phyloP scores from a whole-genome alignment of 2,329 filamentous ascomycete species.

The Emericellopsis cladophorae region DNA sequence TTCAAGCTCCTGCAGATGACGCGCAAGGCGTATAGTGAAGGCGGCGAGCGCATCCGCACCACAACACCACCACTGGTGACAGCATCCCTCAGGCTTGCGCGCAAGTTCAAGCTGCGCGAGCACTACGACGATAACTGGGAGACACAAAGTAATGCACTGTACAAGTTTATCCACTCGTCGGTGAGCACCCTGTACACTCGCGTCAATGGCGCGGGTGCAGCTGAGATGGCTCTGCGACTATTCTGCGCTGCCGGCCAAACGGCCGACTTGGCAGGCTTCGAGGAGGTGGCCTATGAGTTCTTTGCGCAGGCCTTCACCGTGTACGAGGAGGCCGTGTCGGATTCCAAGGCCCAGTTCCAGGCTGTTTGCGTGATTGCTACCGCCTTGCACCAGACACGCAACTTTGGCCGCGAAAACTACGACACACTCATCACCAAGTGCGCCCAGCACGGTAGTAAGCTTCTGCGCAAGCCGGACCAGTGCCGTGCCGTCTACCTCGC shows the following conservation, averaged over 20 bases:
- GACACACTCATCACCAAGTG: conserved; percentile 98
- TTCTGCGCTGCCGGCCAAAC: conserved; percentile 90
- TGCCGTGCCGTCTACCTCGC: conserved; percentile 93
- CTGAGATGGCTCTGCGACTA: conserved; percentile 77
- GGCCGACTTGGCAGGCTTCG: conserved; percentile 80
- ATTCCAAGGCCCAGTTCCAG: conserved; percentile 95
- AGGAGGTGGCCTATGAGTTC: conserved; percentile 96
- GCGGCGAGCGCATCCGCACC: conserved; percentile 90
- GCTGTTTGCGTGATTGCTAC: conserved; percentile 90
- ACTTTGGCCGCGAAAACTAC: conserved; percentile 95
- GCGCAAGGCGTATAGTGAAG: conserved; percentile 76
- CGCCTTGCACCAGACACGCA: conserved; percentile 74
- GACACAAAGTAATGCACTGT: conserved; percentile 60
- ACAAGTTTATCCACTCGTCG: conserved; percentile 89
- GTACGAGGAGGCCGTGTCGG: conserved; percentile 91
- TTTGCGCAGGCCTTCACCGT: conserved; percentile 97
- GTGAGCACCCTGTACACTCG: conserved; percentile 80
- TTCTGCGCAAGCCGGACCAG: conserved; percentile 95
- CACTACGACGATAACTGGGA: conserved; percentile 61
- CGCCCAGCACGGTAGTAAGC: conserved; percentile 88
- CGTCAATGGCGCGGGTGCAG: conserved; percentile 63
- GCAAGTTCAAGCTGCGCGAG: conserved; percentile 79
- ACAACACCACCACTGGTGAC: conserved; percentile 90
- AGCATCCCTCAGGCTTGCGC: conserved; percentile 76
- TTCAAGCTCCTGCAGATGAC: conserved; percentile 85